Evolutionary conservation across 2,329 filamentous ascomycete genomes (phyloP).

Genomic region (Aspergillus sp.): DNA sequence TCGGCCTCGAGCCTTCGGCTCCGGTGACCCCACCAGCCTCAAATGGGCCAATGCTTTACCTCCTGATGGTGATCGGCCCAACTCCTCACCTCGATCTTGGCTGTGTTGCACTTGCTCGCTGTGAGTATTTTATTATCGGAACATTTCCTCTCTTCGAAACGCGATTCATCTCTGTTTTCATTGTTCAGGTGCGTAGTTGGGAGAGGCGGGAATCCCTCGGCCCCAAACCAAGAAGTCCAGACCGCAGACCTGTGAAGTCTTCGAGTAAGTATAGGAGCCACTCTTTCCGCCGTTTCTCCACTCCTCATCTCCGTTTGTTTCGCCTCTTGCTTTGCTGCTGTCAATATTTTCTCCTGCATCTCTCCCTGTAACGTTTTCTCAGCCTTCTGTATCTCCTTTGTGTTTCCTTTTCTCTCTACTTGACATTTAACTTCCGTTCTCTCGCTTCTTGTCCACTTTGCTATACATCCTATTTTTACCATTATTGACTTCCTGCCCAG

Average conservation of each 20-base stretch:
- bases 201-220: not conserved
- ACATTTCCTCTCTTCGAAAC: not conserved
- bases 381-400: not conserved
- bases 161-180: not conserved
- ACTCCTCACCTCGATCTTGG: slow-evolving; percentile 6
- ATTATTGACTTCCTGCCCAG: not conserved
- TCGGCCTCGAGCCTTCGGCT: not conserved
- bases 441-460: not conserved
- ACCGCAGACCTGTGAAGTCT: not conserved
- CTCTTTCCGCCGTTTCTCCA: slow-evolving; percentile 3
- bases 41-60: slow-evolving; percentile 3
- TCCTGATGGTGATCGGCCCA: not conserved
- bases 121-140: not conserved
- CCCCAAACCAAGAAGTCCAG: not conserved
- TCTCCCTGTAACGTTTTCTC: slow-evolving; percentile 2
- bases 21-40: not conserved
- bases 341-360: slow-evolving; percentile 7
- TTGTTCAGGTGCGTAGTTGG: not conserved
- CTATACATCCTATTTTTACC: not conserved
- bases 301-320: slow-evolving; percentile 9
- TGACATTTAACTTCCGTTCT: not conserved
- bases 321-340: slow-evolving; percentile 8
- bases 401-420: not conserved
- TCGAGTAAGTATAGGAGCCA: slow-evolving; percentile 7
- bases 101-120: not conserved